Evolutionary conservation across 148 eudicot genomes (phyloP), one percentile per base, ranked within the genome.

Genomic region (Pouteria glomerata): DNA sequence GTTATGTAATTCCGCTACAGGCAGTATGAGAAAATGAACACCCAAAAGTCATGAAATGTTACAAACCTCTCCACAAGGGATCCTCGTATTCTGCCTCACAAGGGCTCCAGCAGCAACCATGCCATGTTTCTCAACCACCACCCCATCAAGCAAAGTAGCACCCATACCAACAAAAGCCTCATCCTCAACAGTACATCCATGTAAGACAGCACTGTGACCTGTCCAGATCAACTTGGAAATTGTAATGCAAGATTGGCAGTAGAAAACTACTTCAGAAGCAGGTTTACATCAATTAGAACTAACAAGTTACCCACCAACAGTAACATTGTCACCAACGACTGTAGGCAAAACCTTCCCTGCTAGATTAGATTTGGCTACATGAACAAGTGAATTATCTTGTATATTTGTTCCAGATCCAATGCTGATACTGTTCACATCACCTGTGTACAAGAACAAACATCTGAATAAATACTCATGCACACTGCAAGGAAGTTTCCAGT

Each of bases 361-460:
- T 67, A 92, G 74, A 84, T 95, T 95, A 19, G 96, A 77, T 82
- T 95, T 95, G 60, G 99, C 99, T 70, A 95, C 99, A 72, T 95
- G 99, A 74, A 95, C 94, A 75, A 95, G 92, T 70, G 99, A 87
- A 68, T 95, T 88, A 80, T 95, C 99, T 79, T 95, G 99, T 76
- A 95, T 95, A 79, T 95, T 95, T 77, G 97, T 89, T 73, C 96
- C 94, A 61, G 94, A 74, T 18, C 99, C 99, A 66, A 95, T 81
- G 63, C 82, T 85, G 69, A 95, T 84, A 83, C 74, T 82, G 88
- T 95, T 95, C 66, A 81, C 90, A 75, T 95, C 99, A 78, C 99
- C 98, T 95, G 82, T 75, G 73, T 24, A 69, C 52, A 72, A 41
- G 44, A 52, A 37, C 8, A 24, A 71, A 23, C 29, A n/a, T 1